These are phyloP conservation scores for Pseudogymnoascus sp. DNA, from an alignment of 2,329 filamentous ascomycete species.

Conservation along the genomic window DNA sequence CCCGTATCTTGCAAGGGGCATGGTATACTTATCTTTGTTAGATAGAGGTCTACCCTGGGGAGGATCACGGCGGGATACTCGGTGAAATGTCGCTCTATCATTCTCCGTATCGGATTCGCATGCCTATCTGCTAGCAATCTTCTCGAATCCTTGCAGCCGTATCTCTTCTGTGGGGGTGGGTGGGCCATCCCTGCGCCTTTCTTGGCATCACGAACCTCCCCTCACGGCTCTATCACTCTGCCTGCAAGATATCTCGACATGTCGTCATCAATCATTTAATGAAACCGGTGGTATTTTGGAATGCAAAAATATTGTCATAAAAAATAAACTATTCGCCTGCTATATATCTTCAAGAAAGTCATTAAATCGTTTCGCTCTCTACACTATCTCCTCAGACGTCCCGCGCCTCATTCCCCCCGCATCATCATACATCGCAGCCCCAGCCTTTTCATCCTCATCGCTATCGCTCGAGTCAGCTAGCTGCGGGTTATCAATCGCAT, in stretches of 20 bases:
- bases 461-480: constrained; percentile 19
- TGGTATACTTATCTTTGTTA: background rate
- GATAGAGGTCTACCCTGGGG: background rate
- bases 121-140: background rate
- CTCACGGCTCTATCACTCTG: background rate
- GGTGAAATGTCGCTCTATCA: background rate
- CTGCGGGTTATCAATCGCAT: constrained; percentile 46
- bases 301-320: background rate
- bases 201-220: background rate
- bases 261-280: background rate
- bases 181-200: background rate
- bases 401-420: background rate
- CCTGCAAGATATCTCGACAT: background rate
- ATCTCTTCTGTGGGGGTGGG: background rate
- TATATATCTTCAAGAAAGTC: background rate
- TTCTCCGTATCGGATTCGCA: background rate
- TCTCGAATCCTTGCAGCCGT: background rate
- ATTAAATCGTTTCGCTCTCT: background rate
- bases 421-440: background rate
- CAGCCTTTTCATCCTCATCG: constrained; percentile 13
- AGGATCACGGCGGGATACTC: background rate
- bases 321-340: background rate
- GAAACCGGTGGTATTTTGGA: background rate
- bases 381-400: background rate
- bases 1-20: background rate